A percentile compares a stretch with the other conserved stretches of the same genome.
Evolutionary conservation across 2,329 filamentous ascomycete species (phyloP).

Genomic region (Verticillium nubilum): DNA sequence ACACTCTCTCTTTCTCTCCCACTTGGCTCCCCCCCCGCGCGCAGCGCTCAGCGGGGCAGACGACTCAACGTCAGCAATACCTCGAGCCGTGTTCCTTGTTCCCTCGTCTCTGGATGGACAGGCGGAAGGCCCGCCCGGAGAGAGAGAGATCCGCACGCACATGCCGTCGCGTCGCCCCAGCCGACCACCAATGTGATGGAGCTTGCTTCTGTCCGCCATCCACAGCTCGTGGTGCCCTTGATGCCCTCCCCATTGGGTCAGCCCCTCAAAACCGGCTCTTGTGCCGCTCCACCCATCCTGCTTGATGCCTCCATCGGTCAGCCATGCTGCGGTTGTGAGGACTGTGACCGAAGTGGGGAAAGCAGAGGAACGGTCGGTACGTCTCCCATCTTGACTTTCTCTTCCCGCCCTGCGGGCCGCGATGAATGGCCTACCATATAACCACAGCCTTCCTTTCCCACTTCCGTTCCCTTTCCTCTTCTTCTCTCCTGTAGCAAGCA

Average conservation of each 20-base stretch:
- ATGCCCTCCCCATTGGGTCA: background rate
- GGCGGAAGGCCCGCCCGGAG: background rate
- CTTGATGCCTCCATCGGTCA: background rate
- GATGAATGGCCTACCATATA: constrained; percentile 10
- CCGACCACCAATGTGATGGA: background rate
- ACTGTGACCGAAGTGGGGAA: background rate
- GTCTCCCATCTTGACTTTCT: background rate
- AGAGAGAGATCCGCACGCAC: background rate
- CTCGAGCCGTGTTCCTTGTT: background rate
- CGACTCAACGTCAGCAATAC: background rate
- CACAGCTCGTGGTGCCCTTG: background rate
- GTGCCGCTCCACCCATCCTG: background rate
- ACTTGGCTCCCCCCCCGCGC: too few species aligned
- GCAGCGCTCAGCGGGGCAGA: background rate
- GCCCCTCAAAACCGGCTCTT: background rate
- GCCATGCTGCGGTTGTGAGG: background rate
- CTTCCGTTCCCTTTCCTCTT: constrained; percentile 32
- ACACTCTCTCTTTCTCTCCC: too few species aligned
- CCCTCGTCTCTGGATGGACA: background rate
- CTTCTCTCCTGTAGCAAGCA: constrained; percentile 61
- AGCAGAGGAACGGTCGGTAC: background rate
- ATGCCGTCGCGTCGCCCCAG: background rate
- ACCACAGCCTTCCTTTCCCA: constrained; percentile 26
- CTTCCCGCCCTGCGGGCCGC: constrained; percentile 9
- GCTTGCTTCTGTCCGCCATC: background rate